Conservation (phyloP, 768 basidiomycete genomes). For the Scleroderma bovista region DNA sequence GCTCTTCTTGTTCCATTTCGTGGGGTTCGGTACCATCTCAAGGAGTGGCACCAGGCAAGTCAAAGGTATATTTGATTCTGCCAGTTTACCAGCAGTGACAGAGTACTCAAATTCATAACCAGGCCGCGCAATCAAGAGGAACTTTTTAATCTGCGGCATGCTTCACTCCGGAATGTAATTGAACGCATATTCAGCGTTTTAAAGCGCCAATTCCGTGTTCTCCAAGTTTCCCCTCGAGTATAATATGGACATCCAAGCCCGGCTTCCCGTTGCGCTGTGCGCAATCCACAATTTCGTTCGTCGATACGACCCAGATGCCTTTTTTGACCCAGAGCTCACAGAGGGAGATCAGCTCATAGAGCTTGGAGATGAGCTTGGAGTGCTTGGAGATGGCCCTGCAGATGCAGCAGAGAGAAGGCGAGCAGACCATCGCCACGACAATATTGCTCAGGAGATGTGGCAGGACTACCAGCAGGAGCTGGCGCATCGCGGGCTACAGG, state of each 20-base stretch:
- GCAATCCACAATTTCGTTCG: conserved; percentile 25
- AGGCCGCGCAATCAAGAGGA: conserved; percentile 14
- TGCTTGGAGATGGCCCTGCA: not conserved
- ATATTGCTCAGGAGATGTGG: not conserved
- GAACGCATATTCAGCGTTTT: conserved; percentile 18
- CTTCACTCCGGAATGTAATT: conserved; percentile 13
- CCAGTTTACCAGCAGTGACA: too few relatives aligned
- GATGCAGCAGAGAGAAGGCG: not conserved
- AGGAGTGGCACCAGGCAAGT: too few relatives aligned
- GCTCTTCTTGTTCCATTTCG: too few relatives aligned
- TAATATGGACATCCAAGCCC: conserved; percentile 15
- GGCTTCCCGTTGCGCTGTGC: conserved; percentile 17
- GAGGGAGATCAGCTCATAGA: too few relatives aligned
- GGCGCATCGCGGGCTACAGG: too few relatives aligned
- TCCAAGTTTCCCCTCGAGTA: conserved; percentile 9
- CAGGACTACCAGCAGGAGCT: not conserved
- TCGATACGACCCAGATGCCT: conserved; percentile 1
- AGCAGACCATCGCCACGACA: not conserved
- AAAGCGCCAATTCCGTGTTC: conserved; percentile 16
- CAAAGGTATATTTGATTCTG: too few relatives aligned
- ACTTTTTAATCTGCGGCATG: conserved; percentile 20
- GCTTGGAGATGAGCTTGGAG: not conserved
- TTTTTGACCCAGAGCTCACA: not conserved
- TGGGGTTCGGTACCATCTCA: too few relatives aligned
- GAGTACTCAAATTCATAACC: not conserved